Evolutionary conservation across 768 basidiomycete genomes (phyloP), one percentile per base, ranked within the genome.

Genomic region (Psilocybe sp.): DNA sequence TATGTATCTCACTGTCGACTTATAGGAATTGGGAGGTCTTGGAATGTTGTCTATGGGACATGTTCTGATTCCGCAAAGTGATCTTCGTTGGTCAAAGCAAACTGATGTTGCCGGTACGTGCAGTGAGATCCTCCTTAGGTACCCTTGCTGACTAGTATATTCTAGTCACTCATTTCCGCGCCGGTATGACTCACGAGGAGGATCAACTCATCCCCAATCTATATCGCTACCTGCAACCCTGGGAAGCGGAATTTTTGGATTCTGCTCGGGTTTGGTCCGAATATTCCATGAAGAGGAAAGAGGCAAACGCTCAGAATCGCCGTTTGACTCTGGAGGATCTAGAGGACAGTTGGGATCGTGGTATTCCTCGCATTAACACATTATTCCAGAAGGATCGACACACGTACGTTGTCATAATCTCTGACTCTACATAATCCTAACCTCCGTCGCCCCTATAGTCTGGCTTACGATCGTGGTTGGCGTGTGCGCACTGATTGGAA

Each of bases 41-140:
- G 97, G 97, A 46, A 98, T 98, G 97, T 75, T 99, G 62, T 98
- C 94, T 2, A 99, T 99, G 97, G 96, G 96, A 11, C 97, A 98
- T 68, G 95, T 99, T 44, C 78, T 99, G 44, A 98, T 99, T 52
- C 97, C 97, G 37, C 96, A 98, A 65, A 95, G 92, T 61, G 97
- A 98, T 63, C 79, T 98, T 31, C 81, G 96, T 49, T 98, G 94
- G 94, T 93, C 91, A 34, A 98, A 97, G 66, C 97, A 99, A 67
- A 99, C 97, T 16, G 96, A 98, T 61, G 87, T 92, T 20, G 92
- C 91, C 53, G 91, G 90, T 80, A 53, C 38, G 74, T 63, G 18
- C 28, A 43, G 23, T 36, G 5, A 16, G 9, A 35, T 19, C 10
- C 28, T 14, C 14, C 36, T 38, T 28, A 7, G 8, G 43, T 28